Evolutionary conservation across 768 basidiomycete species (phyloP).

Genomic region (Phallus indusiatus): DNA sequence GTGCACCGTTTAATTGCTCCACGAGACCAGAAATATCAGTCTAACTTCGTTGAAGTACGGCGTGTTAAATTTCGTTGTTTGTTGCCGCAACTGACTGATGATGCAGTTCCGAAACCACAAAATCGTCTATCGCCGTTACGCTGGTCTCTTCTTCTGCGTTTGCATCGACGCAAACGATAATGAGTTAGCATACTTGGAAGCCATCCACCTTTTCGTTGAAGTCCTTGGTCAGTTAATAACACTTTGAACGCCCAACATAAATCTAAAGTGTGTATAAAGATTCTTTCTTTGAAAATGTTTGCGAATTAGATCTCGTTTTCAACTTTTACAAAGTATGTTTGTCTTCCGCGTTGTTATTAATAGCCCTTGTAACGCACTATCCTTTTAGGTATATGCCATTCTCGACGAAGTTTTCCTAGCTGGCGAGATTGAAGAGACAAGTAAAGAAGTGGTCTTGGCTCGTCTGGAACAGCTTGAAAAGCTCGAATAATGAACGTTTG

Average conservation of each 20-base stretch:
- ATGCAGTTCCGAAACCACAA: slow-evolving; percentile 96
- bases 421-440: slow-evolving; percentile 97
- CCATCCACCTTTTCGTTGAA: slow-evolving; percentile 97
- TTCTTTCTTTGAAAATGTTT: slow-evolving; percentile 98
- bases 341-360: background rate
- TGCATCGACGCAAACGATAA: slow-evolving; percentile 99
- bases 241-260: background rate
- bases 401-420: slow-evolving; percentile 97
- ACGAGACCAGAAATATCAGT: slow-evolving; percentile 97
- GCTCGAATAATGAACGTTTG: slow-evolving; percentile 50
- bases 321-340: slow-evolving; percentile 87
- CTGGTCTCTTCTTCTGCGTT: slow-evolving; percentile 94
- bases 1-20: slow-evolving; percentile 95
- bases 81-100: background rate
- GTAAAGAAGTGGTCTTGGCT: slow-evolving; percentile 88
- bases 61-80: background rate
- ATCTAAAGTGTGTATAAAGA: slow-evolving; percentile 39
- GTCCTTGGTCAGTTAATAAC: slow-evolving; percentile 62
- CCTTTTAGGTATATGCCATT: slow-evolving; percentile 86
- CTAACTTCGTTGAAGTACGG: slow-evolving; percentile 94
- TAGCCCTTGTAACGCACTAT: background rate
- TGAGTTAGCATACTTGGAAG: slow-evolving; percentile 93
- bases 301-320: slow-evolving; percentile 95
- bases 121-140: slow-evolving; percentile 93
- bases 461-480: slow-evolving; percentile 91